Evolutionary conservation across 352 stramenopile genomes (phyloP).

Genomic region (Phytopythium delawarense): DNA sequence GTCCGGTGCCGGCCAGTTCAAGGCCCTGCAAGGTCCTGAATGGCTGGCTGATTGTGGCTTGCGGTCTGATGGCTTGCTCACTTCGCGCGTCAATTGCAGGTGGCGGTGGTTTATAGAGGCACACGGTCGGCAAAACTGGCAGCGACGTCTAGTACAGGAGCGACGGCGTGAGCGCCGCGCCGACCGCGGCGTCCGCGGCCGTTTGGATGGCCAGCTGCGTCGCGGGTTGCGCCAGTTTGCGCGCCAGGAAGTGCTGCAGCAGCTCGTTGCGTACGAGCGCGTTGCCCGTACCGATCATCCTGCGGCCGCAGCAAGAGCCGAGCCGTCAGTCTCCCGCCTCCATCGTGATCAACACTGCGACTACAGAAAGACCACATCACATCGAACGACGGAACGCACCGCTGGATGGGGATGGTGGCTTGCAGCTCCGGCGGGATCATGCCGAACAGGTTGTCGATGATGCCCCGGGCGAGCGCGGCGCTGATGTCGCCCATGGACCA

Average conservation of each 20-base stretch:
- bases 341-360: not conserved
- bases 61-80: too few species aligned
- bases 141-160: conserved; percentile 16
- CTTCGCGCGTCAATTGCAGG: too few species aligned
- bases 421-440: conserved; percentile 58
- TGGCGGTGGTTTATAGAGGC: not conserved
- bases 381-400: conserved; percentile 24
- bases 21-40: too few species aligned
- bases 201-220: conserved; percentile 36
- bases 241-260: conserved; percentile 44
- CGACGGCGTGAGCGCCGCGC: conserved; percentile 38
- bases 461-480: conserved; percentile 50
- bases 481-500: conserved; percentile 72
- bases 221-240: conserved; percentile 25
- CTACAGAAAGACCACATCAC: too few species aligned
- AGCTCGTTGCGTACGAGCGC: conserved; percentile 61
- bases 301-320: conserved; percentile 13
- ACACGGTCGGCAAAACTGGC: not conserved
- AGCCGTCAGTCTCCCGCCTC: not conserved
- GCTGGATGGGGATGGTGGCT: conserved; percentile 20
- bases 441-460: conserved; percentile 67
- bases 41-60: too few species aligned
- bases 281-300: conserved; percentile 72
- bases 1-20: too few species aligned
- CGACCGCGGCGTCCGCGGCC: conserved; percentile 50